Conservation (phyloP, 108 stramenopile genomes). For the Cyclostephanos tholiformis region DNA sequence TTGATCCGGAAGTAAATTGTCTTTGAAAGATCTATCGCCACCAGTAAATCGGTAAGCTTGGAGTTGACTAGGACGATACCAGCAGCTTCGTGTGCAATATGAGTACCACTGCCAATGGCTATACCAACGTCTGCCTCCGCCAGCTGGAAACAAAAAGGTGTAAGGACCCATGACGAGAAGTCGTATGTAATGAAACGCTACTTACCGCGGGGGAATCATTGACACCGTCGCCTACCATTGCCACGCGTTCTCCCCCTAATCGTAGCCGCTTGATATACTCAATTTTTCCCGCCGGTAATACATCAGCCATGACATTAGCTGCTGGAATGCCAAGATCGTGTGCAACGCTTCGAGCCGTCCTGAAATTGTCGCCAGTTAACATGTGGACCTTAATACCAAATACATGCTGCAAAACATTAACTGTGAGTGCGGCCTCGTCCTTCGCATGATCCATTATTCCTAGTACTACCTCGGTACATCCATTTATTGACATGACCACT, state of each 20-base stretch:
- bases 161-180: slow-evolving; percentile 40
- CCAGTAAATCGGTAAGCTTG: slow-evolving; percentile 71
- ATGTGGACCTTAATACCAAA: slow-evolving; percentile 73
- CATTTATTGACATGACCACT: slow-evolving; percentile 77
- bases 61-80: slow-evolving; percentile 82
- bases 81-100: slow-evolving; percentile 88
- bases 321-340: slow-evolving; percentile 67
- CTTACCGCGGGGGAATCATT: slow-evolving; percentile 55
- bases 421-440: slow-evolving; percentile 63
- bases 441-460: slow-evolving; percentile 79
- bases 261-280: slow-evolving; percentile 73
- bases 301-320: slow-evolving; percentile 82
- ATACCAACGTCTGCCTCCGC: slow-evolving; percentile 91
- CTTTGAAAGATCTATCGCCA: slow-evolving; percentile 74
- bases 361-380: slow-evolving; percentile 82
- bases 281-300: slow-evolving; percentile 85
- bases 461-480: slow-evolving; percentile 65
- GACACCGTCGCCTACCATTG: slow-evolving; percentile 91
- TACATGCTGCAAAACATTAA: slow-evolving; percentile 57
- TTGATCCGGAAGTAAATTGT: slow-evolving; percentile 76
- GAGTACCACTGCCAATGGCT: slow-evolving; percentile 86
- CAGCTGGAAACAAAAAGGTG: slow-evolving; percentile 23
- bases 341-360: slow-evolving; percentile 77
- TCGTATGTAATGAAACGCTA: not conserved
- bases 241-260: slow-evolving; percentile 68